Percentiles rank a stretch among this genome's conserved stretches.
phyloP scores from a whole-genome alignment of 2,329 filamentous ascomycete genomes.

The Apiospora marii region DNA sequence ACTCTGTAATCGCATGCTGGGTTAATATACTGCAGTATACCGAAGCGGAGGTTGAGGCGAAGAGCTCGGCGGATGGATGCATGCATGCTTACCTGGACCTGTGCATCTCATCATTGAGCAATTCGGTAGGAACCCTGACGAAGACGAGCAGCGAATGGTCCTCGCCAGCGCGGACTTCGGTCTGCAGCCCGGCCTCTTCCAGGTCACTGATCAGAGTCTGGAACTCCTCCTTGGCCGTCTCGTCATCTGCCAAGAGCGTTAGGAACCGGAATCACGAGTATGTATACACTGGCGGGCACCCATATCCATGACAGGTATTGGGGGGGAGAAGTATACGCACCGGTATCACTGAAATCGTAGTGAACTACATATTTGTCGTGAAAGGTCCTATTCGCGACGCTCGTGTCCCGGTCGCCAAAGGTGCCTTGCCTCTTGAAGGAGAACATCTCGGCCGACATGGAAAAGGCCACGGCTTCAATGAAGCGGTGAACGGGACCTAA shows the following conservation, averaged over 20 bases:
- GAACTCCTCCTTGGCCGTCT: conserved; percentile 60
- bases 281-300: conserved; percentile 29
- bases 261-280: conserved; percentile 24
- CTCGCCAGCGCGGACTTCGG: conserved; percentile 75
- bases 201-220: conserved; percentile 66
- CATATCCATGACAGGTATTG: too few species aligned
- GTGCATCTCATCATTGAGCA: conserved; percentile 71
- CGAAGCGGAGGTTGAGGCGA: not conserved
- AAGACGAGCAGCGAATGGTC: conserved; percentile 74
- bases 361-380: conserved; percentile 64
- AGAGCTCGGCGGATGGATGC: too few species aligned
- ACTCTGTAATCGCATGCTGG: conserved; percentile 55
- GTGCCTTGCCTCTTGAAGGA: conserved; percentile 21
- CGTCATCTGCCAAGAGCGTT: conserved; percentile 53
- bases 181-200: conserved; percentile 69
- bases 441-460: conserved; percentile 15
- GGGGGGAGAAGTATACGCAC: conserved; percentile 45
- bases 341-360: conserved; percentile 63
- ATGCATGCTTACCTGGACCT: conserved; percentile 62
- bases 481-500: not conserved
- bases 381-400: conserved; percentile 28
- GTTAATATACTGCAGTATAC: not conserved
- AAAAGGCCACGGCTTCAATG: not conserved
- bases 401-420: conserved; percentile 15
- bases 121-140: conserved; percentile 67